A percentile compares a stretch with the other conserved stretches of the same genome.
Conservation (phyloP, 1,139 yeast species). For the Sugiyamaella xylanicola region DNA sequence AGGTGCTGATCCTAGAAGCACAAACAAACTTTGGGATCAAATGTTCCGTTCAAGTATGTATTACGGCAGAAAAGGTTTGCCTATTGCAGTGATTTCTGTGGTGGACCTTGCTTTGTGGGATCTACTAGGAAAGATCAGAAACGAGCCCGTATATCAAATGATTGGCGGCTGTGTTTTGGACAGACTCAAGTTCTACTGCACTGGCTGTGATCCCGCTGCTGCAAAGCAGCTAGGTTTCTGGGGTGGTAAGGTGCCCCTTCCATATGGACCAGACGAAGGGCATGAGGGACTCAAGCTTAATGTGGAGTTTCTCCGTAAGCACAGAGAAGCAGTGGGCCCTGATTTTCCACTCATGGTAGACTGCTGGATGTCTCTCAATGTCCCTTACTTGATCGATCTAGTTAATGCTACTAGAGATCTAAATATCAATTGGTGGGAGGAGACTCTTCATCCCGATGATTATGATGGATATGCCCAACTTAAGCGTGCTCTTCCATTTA, state of each 20-base stretch:
- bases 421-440: conserved; percentile 55
- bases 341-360: conserved; percentile 56
- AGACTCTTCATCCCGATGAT: conserved; percentile 54
- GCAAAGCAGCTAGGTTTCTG: conserved; percentile 53
- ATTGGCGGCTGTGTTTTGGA: conserved; percentile 54
- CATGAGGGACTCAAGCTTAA: conserved; percentile 49
- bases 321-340: conserved; percentile 51
- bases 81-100: conserved; percentile 51
- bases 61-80: conserved; percentile 53
- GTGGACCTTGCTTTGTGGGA: conserved; percentile 55
- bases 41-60: conserved; percentile 53
- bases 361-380: conserved; percentile 54
- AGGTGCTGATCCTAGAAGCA: conserved; percentile 52
- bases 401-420: conserved; percentile 49
- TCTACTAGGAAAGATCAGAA: conserved; percentile 51
- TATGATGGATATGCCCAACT: conserved; percentile 50
- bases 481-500: conserved; percentile 50
- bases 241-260: conserved; percentile 55
- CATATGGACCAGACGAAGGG: conserved; percentile 55
- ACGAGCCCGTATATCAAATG: conserved; percentile 54
- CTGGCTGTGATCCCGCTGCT: conserved; percentile 51
- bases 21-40: conserved; percentile 51
- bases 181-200: conserved; percentile 50
- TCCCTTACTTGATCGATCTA: conserved; percentile 51
- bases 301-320: conserved; percentile 49